These are phyloP conservation scores for Blastocladiella emersonii DNA, from an alignment of 371 early-diverging fungal species.

Conservation along the genomic window DNA sequence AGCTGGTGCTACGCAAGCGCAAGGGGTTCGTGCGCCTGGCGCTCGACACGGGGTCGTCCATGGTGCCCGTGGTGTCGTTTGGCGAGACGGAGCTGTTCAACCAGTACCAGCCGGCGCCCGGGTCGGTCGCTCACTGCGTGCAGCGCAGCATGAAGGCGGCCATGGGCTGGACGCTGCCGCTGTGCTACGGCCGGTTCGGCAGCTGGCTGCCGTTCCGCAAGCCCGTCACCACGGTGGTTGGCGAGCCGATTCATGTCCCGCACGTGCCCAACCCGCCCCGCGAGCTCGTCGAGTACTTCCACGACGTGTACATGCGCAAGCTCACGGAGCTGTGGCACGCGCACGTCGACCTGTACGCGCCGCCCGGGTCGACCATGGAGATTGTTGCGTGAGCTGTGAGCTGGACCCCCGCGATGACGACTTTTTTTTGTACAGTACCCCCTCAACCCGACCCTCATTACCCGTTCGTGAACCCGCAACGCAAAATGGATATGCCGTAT, in stretches of 20 bases:
- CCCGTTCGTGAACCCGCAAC: no score
- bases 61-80: constrained; percentile 30
- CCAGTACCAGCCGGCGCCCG: constrained; percentile 9
- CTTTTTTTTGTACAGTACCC: no score
- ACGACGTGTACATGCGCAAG: constrained; percentile 19
- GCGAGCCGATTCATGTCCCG: constrained; percentile 22
- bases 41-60: constrained; percentile 21
- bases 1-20: constrained; percentile 25
- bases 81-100: constrained; percentile 34
- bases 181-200: constrained; percentile 21
- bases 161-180: constrained; percentile 21
- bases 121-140: constrained; percentile 11
- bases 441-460: no score
- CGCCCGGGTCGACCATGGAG: constrained; percentile 17
- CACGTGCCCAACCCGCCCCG: constrained; percentile 18
- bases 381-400: constrained; percentile 20
- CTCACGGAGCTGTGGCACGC: constrained; percentile 24
- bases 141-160: constrained; percentile 11
- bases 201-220: constrained; percentile 17
- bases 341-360: constrained; percentile 22
- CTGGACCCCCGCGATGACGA: no score
- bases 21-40: constrained; percentile 32
- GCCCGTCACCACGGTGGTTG: constrained; percentile 24
- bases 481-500: no score
- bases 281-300: constrained; percentile 23